Evolutionary conservation across 1,284 basidiomycete species (phyloP), one percentile per base, ranked within the genome.

Genomic region (Grifola frondosa): DNA sequence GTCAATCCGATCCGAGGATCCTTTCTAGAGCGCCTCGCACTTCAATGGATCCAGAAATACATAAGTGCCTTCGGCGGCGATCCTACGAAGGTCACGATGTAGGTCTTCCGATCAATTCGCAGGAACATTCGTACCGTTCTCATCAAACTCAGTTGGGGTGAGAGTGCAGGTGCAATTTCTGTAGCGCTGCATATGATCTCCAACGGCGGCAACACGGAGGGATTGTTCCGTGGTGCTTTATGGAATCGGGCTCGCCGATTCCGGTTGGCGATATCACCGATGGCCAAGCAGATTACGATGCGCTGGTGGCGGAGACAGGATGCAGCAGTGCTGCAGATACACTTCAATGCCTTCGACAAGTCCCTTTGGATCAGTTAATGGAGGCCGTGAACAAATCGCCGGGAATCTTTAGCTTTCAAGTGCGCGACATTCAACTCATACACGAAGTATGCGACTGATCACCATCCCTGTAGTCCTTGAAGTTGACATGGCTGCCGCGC

Each of bases 41-140:
- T 60, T 21, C 50, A 44, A 5, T 60, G 58, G 58, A 64, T 86
- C 0, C 77, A 84, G 49, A 70, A 78, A 53, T 81, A 87, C 53
- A 81, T 88, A 31, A 48, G 61, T 11, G 62, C 64, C 1, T 87
- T 88, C 45, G 82, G 83, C 2, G 85, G 85, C 6, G 77, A 86
- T 54, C 74, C 76, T 12, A 61, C 65, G 3, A 73, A 73, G 54
- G 79, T 81, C 4, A 79, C 75, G 2, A 72, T 80, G 78, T 80
- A 59, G 38, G 71, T 54, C 15, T 23, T 29, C n/a, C 15, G 13
- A n/a, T 31, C 23, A 29, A 12, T 23, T 3, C 17, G 12, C 19
- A 13, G 16, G 11, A 11, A 24, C 7, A 20, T 8, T 30, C 17
- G 4, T 25, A 33, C 17, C 30, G 11, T 20, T 9, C 23, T 32